phyloP scores from a whole-genome alignment of 2,329 filamentous ascomycete genomes.

The Aureobasidium sp. region DNA sequence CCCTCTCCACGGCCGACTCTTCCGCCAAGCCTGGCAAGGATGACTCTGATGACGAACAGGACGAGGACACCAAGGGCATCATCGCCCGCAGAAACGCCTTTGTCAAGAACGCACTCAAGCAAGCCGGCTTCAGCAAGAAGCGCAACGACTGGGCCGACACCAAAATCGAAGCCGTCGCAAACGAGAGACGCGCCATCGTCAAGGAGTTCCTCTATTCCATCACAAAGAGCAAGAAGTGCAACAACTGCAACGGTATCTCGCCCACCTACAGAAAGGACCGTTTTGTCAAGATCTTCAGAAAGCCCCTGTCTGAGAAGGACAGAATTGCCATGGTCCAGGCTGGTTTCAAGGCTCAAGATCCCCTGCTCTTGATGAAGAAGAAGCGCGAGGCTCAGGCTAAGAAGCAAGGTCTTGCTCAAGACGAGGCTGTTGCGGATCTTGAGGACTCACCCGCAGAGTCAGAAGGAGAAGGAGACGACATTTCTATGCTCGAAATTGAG shows the following conservation, averaged over 20 bases:
- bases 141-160: constrained; percentile 41
- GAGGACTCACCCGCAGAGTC: constrained; percentile 40
- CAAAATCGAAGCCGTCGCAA: constrained; percentile 77
- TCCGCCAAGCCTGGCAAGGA: constrained; percentile 26
- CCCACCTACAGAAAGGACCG: constrained; percentile 82
- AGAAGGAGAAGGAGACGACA: constrained; percentile 25
- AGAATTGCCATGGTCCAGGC: constrained; percentile 65
- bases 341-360: constrained; percentile 60
- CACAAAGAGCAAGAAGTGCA: constrained; percentile 60
- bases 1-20: constrained; percentile 24
- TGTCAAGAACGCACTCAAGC: constrained; percentile 62
- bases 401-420: constrained; percentile 42
- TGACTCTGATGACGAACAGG: constrained; percentile 52
- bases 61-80: constrained; percentile 47
- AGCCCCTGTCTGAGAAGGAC: constrained; percentile 64
- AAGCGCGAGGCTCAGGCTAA: constrained; percentile 37
- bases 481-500: constrained; percentile 32
- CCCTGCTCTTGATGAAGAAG: constrained; percentile 52
- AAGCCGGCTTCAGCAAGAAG: constrained; percentile 40
- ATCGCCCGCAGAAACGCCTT: constrained; percentile 54
- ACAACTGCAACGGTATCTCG: constrained; percentile 59
- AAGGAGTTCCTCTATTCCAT: constrained; percentile 75
- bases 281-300: constrained; percentile 90
- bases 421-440: constrained; percentile 64
- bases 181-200: constrained; percentile 65